phyloP scores from a whole-genome alignment of 257 asterid species.

The Euphrasia confusa region DNA sequence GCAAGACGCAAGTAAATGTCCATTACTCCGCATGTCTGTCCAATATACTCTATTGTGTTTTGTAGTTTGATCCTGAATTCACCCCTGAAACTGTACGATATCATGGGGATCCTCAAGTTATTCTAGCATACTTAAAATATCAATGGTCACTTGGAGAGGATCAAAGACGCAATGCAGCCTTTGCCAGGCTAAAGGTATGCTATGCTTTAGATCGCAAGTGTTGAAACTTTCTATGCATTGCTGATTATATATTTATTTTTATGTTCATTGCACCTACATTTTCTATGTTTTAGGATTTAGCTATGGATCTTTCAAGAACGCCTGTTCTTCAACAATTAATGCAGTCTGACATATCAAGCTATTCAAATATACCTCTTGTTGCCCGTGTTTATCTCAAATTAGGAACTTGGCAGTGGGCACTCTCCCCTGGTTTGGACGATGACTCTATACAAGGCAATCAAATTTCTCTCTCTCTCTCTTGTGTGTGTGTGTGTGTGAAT shows the following conservation, averaged over 20 bases:
- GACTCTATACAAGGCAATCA: constrained; percentile 76
- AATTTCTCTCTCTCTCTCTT: constrained; percentile 1
- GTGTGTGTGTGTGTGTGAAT: not conserved
- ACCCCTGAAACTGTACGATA: constrained; percentile 71
- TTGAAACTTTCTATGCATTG: constrained; percentile 9
- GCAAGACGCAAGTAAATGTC: not conserved
- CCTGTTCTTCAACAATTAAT: constrained; percentile 55
- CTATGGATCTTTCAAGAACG: constrained; percentile 69
- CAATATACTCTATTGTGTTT: constrained; percentile 12
- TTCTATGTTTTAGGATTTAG: constrained; percentile 65
- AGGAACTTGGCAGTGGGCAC: constrained; percentile 97
- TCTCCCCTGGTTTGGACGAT: constrained; percentile 85
- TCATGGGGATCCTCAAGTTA: constrained; percentile 95
- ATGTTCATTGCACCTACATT: constrained; percentile 18
- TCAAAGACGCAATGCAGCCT: constrained; percentile 86
- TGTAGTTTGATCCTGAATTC: constrained; percentile 90
- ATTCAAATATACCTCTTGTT: constrained; percentile 65
- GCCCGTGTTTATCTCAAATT: constrained; percentile 81
- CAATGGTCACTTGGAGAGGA: constrained; percentile 99
- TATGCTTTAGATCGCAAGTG: constrained; percentile 12
- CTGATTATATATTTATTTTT: constrained; percentile 7
- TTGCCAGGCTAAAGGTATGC: constrained; percentile 76
- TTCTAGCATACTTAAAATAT: constrained; percentile 87
- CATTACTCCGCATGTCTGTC: constrained; percentile 12
- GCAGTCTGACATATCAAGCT: constrained; percentile 51